These are phyloP conservation scores for Isatis lusitanica DNA, from an alignment of 441 rosid species.

Conservation along the genomic window DNA sequence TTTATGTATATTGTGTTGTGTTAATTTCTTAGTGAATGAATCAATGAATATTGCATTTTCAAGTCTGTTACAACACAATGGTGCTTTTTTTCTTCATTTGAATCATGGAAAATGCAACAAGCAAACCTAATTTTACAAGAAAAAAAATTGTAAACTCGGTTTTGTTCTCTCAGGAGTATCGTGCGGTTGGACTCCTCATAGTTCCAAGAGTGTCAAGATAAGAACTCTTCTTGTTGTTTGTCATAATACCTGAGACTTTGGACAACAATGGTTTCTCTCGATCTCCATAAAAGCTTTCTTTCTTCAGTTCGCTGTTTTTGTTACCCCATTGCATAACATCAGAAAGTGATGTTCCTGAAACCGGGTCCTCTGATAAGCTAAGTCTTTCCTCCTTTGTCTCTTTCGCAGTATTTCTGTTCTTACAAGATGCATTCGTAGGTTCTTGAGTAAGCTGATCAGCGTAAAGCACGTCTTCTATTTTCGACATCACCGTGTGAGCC, in stretches of 20 bases:
- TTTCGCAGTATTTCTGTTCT: slow-evolving; percentile 28
- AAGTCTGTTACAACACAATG: slow-evolving; percentile 26
- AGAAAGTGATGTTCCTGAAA: slow-evolving; percentile 53
- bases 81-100: slow-evolving; percentile 10
- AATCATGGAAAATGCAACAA: slow-evolving; percentile 18
- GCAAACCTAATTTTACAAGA: slow-evolving; percentile 30
- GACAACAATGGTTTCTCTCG: slow-evolving; percentile 32
- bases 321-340: slow-evolving; percentile 92
- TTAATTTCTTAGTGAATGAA: slow-evolving; percentile 15
- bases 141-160: not conserved
- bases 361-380: slow-evolving; percentile 29
- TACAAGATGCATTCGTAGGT: slow-evolving; percentile 47
- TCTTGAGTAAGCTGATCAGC: slow-evolving; percentile 64
- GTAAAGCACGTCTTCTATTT: slow-evolving; percentile 84
- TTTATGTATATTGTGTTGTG: slow-evolving; percentile 28
- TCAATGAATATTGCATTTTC: slow-evolving; percentile 18
- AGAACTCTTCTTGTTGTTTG: slow-evolving; percentile 57
- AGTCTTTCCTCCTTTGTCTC: slow-evolving; percentile 30
- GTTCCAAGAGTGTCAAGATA: slow-evolving; percentile 75
- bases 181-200: slow-evolving; percentile 78
- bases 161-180: slow-evolving; percentile 46
- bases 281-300: slow-evolving; percentile 35
- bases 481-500: slow-evolving; percentile 77
- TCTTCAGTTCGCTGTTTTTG: slow-evolving; percentile 42
- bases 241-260: slow-evolving; percentile 43